These are phyloP conservation scores for Triangularia verruculosa DNA, from an alignment of 2,329 filamentous ascomycete species.

Conservation along the genomic window DNA sequence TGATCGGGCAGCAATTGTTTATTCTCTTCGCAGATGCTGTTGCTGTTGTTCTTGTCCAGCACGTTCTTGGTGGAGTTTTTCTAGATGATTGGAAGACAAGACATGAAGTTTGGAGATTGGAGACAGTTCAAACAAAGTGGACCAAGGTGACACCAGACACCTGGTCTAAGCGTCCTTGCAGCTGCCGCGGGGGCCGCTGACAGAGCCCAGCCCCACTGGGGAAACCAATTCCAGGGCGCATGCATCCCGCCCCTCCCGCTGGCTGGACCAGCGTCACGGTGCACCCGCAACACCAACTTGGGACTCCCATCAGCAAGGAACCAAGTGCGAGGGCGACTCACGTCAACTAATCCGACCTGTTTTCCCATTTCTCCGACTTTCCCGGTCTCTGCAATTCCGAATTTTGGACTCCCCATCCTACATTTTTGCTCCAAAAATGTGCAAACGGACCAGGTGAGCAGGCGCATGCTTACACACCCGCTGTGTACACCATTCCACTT, in stretches of 20 bases:
- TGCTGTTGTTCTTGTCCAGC: too few species aligned
- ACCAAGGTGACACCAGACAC: not conserved
- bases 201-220: not conserved
- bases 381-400: not conserved
- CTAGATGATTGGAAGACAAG: not conserved
- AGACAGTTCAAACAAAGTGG: not conserved
- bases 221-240: not conserved
- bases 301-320: not conserved
- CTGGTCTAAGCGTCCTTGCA: not conserved
- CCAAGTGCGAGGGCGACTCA: not conserved
- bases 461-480: slow-evolving; percentile 6
- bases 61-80: not conserved
- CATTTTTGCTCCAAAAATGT: not conserved
- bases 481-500: not conserved
- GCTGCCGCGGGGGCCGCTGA: not conserved
- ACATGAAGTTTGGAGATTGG: slow-evolving; percentile 1
- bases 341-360: not conserved
- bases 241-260: not conserved
- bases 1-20: not conserved
- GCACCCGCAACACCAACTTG: not conserved
- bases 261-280: not conserved
- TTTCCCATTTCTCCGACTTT: not conserved
- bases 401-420: not conserved
- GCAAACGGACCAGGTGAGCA: not conserved
- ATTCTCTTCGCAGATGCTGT: too few species aligned